These are phyloP conservation scores for Coemansia sp. DNA, from an alignment of 192 early-diverging fungal species.

Conservation along the genomic window DNA sequence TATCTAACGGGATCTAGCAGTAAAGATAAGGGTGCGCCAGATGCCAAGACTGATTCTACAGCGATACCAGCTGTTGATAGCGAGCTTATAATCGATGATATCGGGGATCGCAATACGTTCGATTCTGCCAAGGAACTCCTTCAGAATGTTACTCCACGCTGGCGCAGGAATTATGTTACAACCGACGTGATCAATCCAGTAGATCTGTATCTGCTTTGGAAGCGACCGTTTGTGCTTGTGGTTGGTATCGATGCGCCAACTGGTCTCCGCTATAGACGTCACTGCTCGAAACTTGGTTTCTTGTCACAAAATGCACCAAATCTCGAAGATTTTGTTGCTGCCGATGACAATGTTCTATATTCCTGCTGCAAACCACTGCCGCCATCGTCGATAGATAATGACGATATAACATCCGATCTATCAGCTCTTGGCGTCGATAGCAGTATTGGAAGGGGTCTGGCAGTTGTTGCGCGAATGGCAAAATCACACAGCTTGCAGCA, in stretches of 20 bases:
- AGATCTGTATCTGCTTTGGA: constrained; percentile 61
- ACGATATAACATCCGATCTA: constrained; percentile 6
- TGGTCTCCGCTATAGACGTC: constrained; percentile 64
- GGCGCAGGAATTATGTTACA: constrained; percentile 73
- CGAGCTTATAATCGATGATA: background rate
- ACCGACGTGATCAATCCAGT: constrained; percentile 58
- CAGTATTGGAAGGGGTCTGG: constrained; percentile 2
- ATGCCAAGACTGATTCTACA: no score
- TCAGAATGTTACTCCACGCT: constrained; percentile 69
- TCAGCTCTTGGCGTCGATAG: constrained; percentile 2
- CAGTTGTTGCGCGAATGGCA: background rate
- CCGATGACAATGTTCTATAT: constrained; percentile 58
- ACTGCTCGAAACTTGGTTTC: constrained; percentile 35
- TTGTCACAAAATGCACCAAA: constrained; percentile 9
- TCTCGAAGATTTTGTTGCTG: constrained; percentile 61
- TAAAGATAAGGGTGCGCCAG: no score
- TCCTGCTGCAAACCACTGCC: constrained; percentile 15
- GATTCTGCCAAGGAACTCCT: constrained; percentile 59
- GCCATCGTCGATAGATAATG: background rate
- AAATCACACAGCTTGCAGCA: constrained; percentile 4
- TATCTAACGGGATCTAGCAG: background rate
- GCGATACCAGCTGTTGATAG: no score
- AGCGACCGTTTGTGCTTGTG: constrained; percentile 78
- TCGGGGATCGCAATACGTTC: constrained; percentile 43
- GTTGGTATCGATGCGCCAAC: constrained; percentile 84